Conservation (phyloP, 345 rosid genomes). For the Passiflora organensis region DNA sequence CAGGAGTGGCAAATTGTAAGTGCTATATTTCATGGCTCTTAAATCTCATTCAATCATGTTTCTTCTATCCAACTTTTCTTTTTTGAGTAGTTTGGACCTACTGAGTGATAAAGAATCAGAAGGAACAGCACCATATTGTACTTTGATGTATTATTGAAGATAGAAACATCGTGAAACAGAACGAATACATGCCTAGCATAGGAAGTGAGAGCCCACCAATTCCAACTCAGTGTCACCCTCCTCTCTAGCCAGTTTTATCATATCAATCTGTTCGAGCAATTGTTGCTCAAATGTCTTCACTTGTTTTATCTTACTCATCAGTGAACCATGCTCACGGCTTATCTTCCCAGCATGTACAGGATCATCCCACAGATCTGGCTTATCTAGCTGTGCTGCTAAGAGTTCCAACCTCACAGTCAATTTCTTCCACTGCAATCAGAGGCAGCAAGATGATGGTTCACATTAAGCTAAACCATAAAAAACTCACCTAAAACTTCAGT, state of each 20-base stretch:
- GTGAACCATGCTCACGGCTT: conserved; percentile 82
- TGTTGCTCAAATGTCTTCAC: conserved; percentile 71
- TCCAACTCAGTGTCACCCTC: conserved; percentile 85
- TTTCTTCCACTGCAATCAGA: conserved; percentile 67
- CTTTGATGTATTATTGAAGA: not conserved
- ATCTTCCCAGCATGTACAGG: conserved; percentile 79
- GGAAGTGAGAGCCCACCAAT: conserved; percentile 74
- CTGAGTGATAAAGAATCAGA: not conserved
- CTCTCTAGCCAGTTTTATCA: conserved; percentile 87
- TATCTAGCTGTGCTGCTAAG: conserved; percentile 60
- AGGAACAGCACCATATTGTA: not conserved
- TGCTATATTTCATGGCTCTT: not conserved
- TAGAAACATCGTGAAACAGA: conserved; percentile 18
- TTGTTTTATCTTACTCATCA: conserved; percentile 64
- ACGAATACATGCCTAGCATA: conserved; percentile 63
- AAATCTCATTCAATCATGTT: not conserved
- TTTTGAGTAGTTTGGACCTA: too few relatives aligned
- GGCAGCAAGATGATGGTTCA: conserved; percentile 7
- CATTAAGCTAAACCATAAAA: not conserved
- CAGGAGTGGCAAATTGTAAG: not conserved
- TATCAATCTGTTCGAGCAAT: conserved; percentile 88
- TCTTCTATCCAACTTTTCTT: too few relatives aligned
- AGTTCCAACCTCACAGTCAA: conserved; percentile 54
- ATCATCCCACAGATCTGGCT: conserved; percentile 83
- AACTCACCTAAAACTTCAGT: too few relatives aligned